Percentiles rank a stretch among this genome's conserved stretches.
These are phyloP conservation scores for Domatiomyces globalis DNA, from an alignment of 2,329 filamentous ascomycete genomes.

Conservation along the genomic window DNA sequence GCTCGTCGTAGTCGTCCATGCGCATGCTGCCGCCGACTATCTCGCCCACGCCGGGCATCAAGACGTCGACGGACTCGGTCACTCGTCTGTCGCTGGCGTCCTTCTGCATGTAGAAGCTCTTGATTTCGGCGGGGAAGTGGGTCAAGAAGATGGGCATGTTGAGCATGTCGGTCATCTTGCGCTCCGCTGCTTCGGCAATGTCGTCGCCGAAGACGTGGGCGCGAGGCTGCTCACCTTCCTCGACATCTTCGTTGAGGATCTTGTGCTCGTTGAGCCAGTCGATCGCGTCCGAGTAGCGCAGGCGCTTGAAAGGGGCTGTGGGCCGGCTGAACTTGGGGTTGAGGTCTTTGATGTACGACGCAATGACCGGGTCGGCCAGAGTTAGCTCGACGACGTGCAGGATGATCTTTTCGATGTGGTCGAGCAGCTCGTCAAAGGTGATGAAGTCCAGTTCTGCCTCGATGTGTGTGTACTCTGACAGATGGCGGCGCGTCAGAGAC, in stretches of 20 bases:
- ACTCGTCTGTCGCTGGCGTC: conserved; percentile 64
- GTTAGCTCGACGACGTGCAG: conserved; percentile 71
- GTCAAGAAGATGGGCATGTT: conserved; percentile 91
- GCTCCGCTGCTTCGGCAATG: conserved; percentile 93
- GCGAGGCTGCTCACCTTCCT: conserved; percentile 29
- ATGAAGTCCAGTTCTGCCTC: conserved; percentile 97
- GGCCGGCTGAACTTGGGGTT: conserved; percentile 84
- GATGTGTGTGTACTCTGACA: conserved; percentile 93
- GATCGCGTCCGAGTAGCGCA: conserved; percentile 90
- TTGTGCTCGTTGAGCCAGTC: conserved; percentile 82
- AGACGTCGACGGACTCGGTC: conserved; percentile 77
- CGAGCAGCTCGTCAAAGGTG: conserved; percentile 73
- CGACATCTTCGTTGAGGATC: conserved; percentile 75
- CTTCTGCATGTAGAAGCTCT: conserved; percentile 98
- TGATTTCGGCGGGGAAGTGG: conserved; percentile 94
- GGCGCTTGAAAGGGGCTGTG: conserved; percentile 75
- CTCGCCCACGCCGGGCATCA: conserved; percentile 91
- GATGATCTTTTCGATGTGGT: conserved; percentile 74
- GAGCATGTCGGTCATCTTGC: conserved; percentile 92
- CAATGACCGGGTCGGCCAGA: conserved; percentile 58
- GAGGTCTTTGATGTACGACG: conserved; percentile 62
- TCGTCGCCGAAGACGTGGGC: conserved; percentile 89
- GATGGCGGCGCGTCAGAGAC: conserved; percentile 79
- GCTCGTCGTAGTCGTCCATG: conserved; percentile 78
- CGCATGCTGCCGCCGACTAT: conserved; percentile 96